These are phyloP conservation scores for Ormosia semicastrata DNA, from an alignment of 306 rosid species.

Conservation along the genomic window DNA sequence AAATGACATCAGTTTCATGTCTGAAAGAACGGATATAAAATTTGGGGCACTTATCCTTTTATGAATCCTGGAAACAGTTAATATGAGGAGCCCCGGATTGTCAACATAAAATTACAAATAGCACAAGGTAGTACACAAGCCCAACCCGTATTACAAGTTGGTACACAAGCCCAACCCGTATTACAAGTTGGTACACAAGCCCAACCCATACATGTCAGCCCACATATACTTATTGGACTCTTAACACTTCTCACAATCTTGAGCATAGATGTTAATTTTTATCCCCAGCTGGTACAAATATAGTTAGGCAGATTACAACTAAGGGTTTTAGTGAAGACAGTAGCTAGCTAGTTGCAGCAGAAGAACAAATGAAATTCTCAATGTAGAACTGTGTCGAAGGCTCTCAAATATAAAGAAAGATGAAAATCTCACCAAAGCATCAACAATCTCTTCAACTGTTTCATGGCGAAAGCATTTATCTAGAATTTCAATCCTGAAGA, in stretches of 20 bases:
- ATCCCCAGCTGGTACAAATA: neutral
- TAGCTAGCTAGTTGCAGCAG: neutral
- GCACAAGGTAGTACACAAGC: neutral
- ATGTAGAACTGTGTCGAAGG: neutral
- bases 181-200: neutral
- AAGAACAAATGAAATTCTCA: slow-evolving; percentile 5
- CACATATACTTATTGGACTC: neutral
- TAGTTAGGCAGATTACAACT: neutral
- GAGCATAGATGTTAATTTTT: neutral
- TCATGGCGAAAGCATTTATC: slow-evolving; percentile 81
- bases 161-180: neutral
- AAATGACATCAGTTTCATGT: neutral
- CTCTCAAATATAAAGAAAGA: slow-evolving; percentile 13
- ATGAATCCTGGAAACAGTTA: neutral
- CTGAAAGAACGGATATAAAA: neutral
- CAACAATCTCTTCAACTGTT: slow-evolving; percentile 87
- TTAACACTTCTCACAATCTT: neutral
- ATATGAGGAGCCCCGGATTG: neutral
- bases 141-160: neutral
- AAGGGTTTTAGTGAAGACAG: neutral
- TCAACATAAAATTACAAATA: neutral
- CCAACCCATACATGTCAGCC: neutral
- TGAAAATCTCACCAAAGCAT: slow-evolving; percentile 61
- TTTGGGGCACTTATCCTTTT: neutral
- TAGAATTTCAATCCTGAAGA: slow-evolving; percentile 64